A percentile compares a stretch with the other conserved stretches of the same genome.
Evolutionary conservation across 495 filamentous ascomycete genomes (phyloP).

Genomic region (Penicillium subrubescens): DNA sequence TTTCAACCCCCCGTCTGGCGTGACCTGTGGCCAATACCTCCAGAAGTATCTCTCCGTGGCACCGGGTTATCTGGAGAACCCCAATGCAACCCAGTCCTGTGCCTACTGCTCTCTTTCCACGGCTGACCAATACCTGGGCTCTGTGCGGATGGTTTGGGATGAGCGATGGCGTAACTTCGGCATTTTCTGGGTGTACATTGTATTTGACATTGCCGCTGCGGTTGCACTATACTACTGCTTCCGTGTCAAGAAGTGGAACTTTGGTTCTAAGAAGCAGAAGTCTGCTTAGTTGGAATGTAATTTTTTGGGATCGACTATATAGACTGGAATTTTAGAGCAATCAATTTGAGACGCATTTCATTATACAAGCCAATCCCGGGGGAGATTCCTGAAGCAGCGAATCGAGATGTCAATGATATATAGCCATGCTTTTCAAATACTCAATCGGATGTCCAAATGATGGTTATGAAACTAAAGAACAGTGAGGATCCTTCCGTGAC

Average conservation of each 20-base stretch:
- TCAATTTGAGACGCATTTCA: neutral
- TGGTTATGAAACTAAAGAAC: too few relatives aligned
- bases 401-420: neutral
- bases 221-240: neutral
- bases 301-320: neutral
- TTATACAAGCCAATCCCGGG: neutral
- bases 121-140: slow-evolving; percentile 33
- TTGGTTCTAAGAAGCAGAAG: slow-evolving; percentile 1
- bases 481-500: neutral
- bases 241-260: neutral
- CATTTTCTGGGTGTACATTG: slow-evolving; percentile 63
- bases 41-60: slow-evolving; percentile 38
- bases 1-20: slow-evolving; percentile 48
- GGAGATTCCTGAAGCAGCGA: neutral
- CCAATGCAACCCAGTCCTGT: slow-evolving; percentile 50
- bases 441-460: neutral
- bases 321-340: neutral
- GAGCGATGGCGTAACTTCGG: slow-evolving; percentile 70
- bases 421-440: neutral
- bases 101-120: slow-evolving; percentile 55
- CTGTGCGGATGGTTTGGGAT: slow-evolving; percentile 31
- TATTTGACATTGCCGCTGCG: slow-evolving; percentile 59
- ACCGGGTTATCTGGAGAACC: slow-evolving; percentile 55
- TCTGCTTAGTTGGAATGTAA: neutral
- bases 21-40: slow-evolving; percentile 59